phyloP scores from a whole-genome alignment of 345 rosid species.

The thale cress (Arabidopsis thaliana) region TAIR10.1 NC_003070.9:7887001-7887500 shows the following conservation, averaged over 20 bases:
- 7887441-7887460: slow-evolving; percentile 62
- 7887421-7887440: slow-evolving; percentile 2
- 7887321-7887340: not conserved
- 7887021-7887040: slow-evolving; percentile 93
- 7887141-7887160: slow-evolving; percentile 1
- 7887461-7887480: slow-evolving; percentile 56
- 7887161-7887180: not conserved
- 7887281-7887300: not conserved
- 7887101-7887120: slow-evolving; percentile 8
- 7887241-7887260: not conserved
- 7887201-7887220: not conserved
- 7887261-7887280: not conserved
- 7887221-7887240: not conserved
- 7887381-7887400: slow-evolving; percentile 4
- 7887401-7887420: not conserved
- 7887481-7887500: slow-evolving; percentile 61
- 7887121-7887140: not conserved
- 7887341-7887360: slow-evolving; percentile 3
- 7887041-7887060: slow-evolving; percentile 85
- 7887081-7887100: not conserved
- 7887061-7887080: slow-evolving; percentile 80
- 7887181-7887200: not conserved
- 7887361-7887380: slow-evolving; percentile 16
- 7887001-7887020: slow-evolving; percentile 87
- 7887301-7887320: too few relatives aligned